Percentiles rank a stretch among this genome's conserved stretches.
Conservation (phyloP, 1,284 basidiomycete genomes). For the Mycena sp. region DNA sequence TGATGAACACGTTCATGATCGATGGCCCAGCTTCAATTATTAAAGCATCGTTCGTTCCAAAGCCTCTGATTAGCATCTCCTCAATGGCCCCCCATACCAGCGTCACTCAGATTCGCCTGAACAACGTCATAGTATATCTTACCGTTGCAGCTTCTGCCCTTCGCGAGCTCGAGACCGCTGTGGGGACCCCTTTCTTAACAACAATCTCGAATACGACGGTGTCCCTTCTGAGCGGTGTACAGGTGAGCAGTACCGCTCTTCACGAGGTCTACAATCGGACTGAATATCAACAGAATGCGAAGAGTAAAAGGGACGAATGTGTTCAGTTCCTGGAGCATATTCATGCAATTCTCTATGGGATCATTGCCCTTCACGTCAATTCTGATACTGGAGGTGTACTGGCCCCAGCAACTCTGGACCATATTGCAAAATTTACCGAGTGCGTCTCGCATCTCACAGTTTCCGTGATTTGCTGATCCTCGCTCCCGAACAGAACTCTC, state of each 20-base stretch:
- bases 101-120: neutral
- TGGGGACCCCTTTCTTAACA: neutral
- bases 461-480: neutral
- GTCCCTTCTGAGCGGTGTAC: neutral
- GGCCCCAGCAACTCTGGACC: neutral
- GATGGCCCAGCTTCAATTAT: no score
- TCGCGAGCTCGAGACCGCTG: neutral
- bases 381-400: neutral
- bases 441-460: neutral
- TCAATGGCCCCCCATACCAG: no score
- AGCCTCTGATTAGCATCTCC: no score
- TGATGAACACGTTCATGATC: no score
- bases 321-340: neutral
- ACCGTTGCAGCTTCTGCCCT: neutral
- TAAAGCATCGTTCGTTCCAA: no score
- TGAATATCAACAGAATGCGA: neutral
- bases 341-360: neutral
- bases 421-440: constrained; percentile 2
- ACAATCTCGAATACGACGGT: neutral
- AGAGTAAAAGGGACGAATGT: neutral
- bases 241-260: neutral
- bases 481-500: no score
- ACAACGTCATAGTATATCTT: neutral
- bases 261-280: neutral
- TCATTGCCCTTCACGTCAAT: neutral